Evolutionary conservation across 2,329 filamentous ascomycete genomes (phyloP), one percentile per base, ranked within the genome.

Genomic region (Venturia oleaginea): DNA sequence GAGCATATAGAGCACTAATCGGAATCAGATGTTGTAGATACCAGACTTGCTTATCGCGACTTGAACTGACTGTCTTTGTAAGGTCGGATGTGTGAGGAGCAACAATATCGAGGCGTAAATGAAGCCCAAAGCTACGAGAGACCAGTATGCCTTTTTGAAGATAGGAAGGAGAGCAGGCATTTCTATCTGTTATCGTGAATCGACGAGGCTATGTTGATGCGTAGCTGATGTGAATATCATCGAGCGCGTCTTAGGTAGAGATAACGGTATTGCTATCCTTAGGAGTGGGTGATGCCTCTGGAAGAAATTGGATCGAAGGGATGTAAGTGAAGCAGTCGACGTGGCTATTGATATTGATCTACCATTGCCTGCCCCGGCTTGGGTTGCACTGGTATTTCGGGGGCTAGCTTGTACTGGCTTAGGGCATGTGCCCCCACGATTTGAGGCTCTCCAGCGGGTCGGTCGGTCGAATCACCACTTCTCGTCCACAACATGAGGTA

Each of bases 1-100:
- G 88, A 34, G 88, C 86, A 73, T 97, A 99, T 6, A 97, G 75
- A 30, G 89, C 87, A 72, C 92, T 95, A 54, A 54, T n/a, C 24
- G 8, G n/a, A 27, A 27, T 37, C 19, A 34, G 30, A 34, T n/a
- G 8, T 5, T 34, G 51, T 19, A 42, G 11, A 65, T 10, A 30
- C 19, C 30, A 24, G 15, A 22, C 19, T 59, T 38, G 75, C 13
- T 34, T 0, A 30, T 27, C 15, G n/a, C 22, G n/a, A 60, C 17
- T 60, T 17, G 3, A 13, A 59, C 86, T 77, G 81, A 96, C 92
- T 92, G 86, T 77, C 89, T 82, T 74, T 97, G 93, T 62, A 96
- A 78, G 69, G 81, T 84, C 2, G 90, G 86, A 70, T 84, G 86
- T 17, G 87, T 83, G 65, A 90, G 77, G 11, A 88, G 76, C 2